Evolutionary conservation across 176 grass and related monocot genomes (phyloP).

Genomic region (Bonia amplexicaulis): DNA sequence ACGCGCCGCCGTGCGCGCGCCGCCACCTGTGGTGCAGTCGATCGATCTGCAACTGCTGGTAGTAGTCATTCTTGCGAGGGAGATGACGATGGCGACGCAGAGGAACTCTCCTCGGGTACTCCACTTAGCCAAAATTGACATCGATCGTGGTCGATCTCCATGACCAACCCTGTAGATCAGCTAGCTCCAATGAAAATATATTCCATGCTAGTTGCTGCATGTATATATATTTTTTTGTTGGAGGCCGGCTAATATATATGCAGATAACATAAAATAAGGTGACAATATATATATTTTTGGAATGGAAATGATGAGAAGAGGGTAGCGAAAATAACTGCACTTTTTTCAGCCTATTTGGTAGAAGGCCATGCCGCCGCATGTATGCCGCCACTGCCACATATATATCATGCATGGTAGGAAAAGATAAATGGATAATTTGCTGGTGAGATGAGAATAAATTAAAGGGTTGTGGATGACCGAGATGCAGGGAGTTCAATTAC

Average conservation of each 20-base stretch:
- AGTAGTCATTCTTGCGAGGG: not conserved
- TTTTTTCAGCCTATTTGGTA: slow-evolving; percentile 22
- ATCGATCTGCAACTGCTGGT: not conserved
- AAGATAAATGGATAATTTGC: slow-evolving; percentile 22
- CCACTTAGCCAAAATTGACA: slow-evolving; percentile 26
- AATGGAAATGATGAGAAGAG: not conserved
- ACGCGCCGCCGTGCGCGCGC: slow-evolving; percentile 21
- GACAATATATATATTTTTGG: not conserved
- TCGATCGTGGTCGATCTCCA: not conserved
- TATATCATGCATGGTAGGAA: not conserved
- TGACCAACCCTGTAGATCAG: not conserved
- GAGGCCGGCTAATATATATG: not conserved
- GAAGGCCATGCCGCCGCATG: slow-evolving; percentile 23
- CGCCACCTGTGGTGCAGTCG: slow-evolving; percentile 8
- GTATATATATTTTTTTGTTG: no score
- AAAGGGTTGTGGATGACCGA: not conserved
- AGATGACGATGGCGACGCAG: not conserved
- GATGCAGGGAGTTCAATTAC: slow-evolving; percentile 20
- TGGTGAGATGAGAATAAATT: slow-evolving; percentile 20
- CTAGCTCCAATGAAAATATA: not conserved
- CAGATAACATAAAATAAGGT: slow-evolving; percentile 14
- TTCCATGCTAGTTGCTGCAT: not conserved
- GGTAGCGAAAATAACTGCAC: slow-evolving; percentile 2
- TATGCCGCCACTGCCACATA: not conserved
- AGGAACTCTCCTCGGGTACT: slow-evolving; percentile 21